Base-by-base conservation (phyloP, 1,139 yeast species). In the Williopsis jadinii region DNA sequence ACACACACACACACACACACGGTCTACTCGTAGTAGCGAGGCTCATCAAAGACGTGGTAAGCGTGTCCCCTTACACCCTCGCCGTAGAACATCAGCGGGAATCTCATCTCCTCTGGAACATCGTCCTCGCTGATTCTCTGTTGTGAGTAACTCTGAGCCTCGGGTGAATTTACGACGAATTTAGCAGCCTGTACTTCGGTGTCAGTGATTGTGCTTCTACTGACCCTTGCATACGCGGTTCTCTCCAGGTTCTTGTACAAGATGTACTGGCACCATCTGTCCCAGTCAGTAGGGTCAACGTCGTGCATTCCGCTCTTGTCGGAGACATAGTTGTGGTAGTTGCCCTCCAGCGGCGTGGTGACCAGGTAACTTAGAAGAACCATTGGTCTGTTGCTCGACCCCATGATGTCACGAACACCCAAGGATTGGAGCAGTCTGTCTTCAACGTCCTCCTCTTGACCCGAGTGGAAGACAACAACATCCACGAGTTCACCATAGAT, bases 201-300 rank as follows among this genome's bases (percentile, higher is more conserved):
- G 59, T 92, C 98, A 2, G 98, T 92, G 51, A 92, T 90, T 2
- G 96, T 82, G 9, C 95, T 86, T 58, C 98, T 76, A 37, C 95
- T 82, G 34, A 92, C 84, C 61, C 98, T 79, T 2, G 97, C 97
- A 60, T 92, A 92, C 2, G 95, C 97, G 2, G 85, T 79, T 62
- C 96, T 84, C 61, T 79, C 83, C 63, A 92, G 68, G 46, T 84
- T 82, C 61, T 92, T 84, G 73, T 84, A 92, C 51, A 92, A 67
- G 48, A 92, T 88, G 64, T 92, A 92, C 65, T 92, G 95, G 67
- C 98, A 92, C 98, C 98, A 92, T 66, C 98, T 77, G 60, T 92
- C 98, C 84, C 94, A 86, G 61, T 92, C 98, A 10, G 84, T 71
- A 40, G 90, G 82, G 60, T 92, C 98, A 51, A 92, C 88, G 61